phyloP scores from a whole-genome alignment of 306 rosid species.

The Herpetospermum pedunculosum region DNA sequence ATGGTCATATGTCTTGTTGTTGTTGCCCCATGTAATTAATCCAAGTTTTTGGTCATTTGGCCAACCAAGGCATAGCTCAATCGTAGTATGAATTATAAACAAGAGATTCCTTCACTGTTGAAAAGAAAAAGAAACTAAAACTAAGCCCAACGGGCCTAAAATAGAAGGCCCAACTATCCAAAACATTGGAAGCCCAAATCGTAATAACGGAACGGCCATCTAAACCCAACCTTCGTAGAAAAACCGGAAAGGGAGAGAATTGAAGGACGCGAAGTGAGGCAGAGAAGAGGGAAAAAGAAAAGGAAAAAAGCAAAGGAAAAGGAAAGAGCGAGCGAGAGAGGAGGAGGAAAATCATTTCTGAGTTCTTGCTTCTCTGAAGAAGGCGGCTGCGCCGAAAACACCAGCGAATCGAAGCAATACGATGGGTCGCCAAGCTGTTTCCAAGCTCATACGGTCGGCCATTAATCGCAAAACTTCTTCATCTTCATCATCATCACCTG shows the following conservation, averaged over 20 bases:
- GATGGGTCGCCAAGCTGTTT: constrained; percentile 65
- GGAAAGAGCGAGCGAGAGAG: not conserved
- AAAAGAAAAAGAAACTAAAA: no score
- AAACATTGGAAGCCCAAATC: not conserved
- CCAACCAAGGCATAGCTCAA: no score
- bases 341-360: not conserved
- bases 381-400: constrained; percentile 4
- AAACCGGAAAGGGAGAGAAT: not conserved
- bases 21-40: no score
- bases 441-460: constrained; percentile 45
- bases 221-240: not conserved
- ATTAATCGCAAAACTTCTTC: constrained; percentile 35
- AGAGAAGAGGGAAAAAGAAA: not conserved
- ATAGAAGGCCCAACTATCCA: not conserved
- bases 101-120: no score
- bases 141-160: no score
- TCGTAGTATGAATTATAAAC: no score
- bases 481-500: constrained; percentile 19
- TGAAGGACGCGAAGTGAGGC: not conserved
- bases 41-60: no score
- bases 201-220: not conserved
- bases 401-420: constrained; percentile 3
- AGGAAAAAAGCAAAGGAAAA: not conserved
- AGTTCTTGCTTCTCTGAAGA: not conserved
- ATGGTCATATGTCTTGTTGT: no score